Conservation (phyloP, 768 basidiomycete genomes). For the Lentinula guzmanii region DNA sequence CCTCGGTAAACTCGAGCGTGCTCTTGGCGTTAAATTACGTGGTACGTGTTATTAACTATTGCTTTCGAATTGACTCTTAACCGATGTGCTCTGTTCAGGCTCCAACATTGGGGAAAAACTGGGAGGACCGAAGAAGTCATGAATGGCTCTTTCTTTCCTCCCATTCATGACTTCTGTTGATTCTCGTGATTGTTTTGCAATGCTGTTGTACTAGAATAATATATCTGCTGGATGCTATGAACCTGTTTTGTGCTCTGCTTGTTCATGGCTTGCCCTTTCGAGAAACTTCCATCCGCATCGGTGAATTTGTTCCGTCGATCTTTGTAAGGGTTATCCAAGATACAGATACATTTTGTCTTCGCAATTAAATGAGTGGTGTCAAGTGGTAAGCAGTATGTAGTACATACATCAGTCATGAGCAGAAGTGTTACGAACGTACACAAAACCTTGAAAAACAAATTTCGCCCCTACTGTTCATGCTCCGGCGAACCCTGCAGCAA, state of each 20-base stretch:
- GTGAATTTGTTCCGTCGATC: neutral
- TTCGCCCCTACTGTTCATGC: neutral
- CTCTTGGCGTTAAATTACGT: constrained; percentile 82
- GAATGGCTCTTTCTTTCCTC: constrained; percentile 30
- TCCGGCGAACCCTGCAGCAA: constrained; percentile 3
- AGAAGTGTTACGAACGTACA: too few relatives aligned
- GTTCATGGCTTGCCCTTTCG: neutral
- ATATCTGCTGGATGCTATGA: neutral
- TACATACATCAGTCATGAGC: too few relatives aligned
- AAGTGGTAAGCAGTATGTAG: too few relatives aligned
- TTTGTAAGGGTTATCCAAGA: too few relatives aligned
- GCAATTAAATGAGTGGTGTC: too few relatives aligned
- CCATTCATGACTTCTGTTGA: neutral
- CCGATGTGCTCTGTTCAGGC: constrained; percentile 33
- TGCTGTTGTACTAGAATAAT: constrained; percentile 2
- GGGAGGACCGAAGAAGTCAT: constrained; percentile 72
- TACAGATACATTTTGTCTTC: too few relatives aligned
- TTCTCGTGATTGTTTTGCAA: neutral
- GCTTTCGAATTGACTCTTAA: constrained; percentile 2
- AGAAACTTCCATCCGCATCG: neutral
- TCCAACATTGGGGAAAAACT: constrained; percentile 82
- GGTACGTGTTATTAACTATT: constrained; percentile 41
- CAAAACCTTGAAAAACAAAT: too few relatives aligned
- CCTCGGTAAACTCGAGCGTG: constrained; percentile 83
- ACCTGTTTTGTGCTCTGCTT: neutral